phyloP scores from a whole-genome alignment of 208 protist species.

The Porcisia deanei region DNA sequence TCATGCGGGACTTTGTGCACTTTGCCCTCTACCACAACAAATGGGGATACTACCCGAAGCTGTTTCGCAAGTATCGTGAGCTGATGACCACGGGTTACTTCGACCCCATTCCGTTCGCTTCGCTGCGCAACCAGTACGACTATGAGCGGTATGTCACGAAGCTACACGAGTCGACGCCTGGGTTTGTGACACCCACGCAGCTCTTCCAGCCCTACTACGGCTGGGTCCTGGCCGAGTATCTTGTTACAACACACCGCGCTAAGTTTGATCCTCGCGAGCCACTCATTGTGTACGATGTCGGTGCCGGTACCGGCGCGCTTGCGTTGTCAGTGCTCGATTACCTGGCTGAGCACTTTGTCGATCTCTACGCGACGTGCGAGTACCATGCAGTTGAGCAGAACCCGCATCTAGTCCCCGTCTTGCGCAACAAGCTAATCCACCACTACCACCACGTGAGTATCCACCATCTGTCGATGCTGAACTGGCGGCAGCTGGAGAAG shows the following conservation, averaged over 20 bases:
- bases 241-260: constrained; percentile 71
- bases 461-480: constrained; percentile 78
- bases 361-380: constrained; percentile 73
- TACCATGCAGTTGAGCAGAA: constrained; percentile 89
- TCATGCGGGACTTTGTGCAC: constrained; percentile 89
- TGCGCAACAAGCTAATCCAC: constrained; percentile 70
- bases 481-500: constrained; percentile 77
- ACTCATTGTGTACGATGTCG: constrained; percentile 89
- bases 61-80: constrained; percentile 84
- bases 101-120: constrained; percentile 79
- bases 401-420: constrained; percentile 63
- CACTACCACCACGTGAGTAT: constrained; percentile 85
- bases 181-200: constrained; percentile 81
- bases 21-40: constrained; percentile 85
- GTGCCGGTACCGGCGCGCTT: constrained; percentile 83
- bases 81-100: constrained; percentile 89
- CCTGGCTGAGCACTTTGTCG: constrained; percentile 83
- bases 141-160: constrained; percentile 76
- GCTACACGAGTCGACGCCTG: constrained; percentile 75
- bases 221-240: constrained; percentile 86
- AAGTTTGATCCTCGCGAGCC: constrained; percentile 89
- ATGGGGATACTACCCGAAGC: constrained; percentile 91
- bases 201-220: constrained; percentile 90
- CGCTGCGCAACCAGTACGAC: constrained; percentile 82
- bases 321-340: constrained; percentile 79